Conservation (phyloP, 2,329 filamentous ascomycete genomes). For the Colletotrichum orbiculare region DNA sequence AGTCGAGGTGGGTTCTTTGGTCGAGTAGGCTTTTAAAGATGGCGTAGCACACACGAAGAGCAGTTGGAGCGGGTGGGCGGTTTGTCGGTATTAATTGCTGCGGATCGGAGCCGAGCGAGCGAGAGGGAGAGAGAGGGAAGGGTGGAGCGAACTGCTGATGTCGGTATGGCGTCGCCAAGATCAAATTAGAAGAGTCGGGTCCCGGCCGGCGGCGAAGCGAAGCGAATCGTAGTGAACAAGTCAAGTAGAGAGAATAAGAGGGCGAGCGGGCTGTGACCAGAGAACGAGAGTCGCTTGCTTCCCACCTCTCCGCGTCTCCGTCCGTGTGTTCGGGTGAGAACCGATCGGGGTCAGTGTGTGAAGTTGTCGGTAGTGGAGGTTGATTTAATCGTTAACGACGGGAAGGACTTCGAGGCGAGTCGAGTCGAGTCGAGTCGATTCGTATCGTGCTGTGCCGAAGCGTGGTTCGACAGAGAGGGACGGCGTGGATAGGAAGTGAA, state of each 20-base stretch:
- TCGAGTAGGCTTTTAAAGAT: conserved; percentile 5
- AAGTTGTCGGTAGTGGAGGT: conserved; percentile 32
- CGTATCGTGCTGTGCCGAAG: conserved; percentile 19
- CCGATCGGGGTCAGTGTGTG: conserved; percentile 16
- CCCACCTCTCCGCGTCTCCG: conserved; percentile 22
- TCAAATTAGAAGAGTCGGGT: conserved; percentile 36
- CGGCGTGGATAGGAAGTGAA: conserved; percentile 9
- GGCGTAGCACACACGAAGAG: not conserved
- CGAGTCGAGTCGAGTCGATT: conserved; percentile 39
- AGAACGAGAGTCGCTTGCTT: conserved; percentile 17
- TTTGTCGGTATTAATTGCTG: conserved; percentile 28
- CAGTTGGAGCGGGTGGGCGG: conserved; percentile 9
- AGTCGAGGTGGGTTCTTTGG: conserved; percentile 3
- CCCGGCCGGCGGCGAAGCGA: conserved; percentile 39
- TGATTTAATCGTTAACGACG: conserved; percentile 35
- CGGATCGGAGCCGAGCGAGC: conserved; percentile 20
- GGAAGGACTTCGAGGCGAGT: conserved; percentile 5
- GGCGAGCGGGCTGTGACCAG: conserved; percentile 22
- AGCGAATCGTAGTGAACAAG: conserved; percentile 21
- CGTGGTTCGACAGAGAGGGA: not conserved
- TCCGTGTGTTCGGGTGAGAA: not conserved
- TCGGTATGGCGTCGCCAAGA: conserved; percentile 30
- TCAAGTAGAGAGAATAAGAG: conserved; percentile 4
- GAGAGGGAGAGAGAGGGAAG: not conserved
- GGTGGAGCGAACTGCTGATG: conserved; percentile 25